Percentiles rank a stretch among this genome's conserved stretches.
phyloP scores from a whole-genome alignment of 2,329 filamentous ascomycete species.

The Phialocephala sp. region DNA sequence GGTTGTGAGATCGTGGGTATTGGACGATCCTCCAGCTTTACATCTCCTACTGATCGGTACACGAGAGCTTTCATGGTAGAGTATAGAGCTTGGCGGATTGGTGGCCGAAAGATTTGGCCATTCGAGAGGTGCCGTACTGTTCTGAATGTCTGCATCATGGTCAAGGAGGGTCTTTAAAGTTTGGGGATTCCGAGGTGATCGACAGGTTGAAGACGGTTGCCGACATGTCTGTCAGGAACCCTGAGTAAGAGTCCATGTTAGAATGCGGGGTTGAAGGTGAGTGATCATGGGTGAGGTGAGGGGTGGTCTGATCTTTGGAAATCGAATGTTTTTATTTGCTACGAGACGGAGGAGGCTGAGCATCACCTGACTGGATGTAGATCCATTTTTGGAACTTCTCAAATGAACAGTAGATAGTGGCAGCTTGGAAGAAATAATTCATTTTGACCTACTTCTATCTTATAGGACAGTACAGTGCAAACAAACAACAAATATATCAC shows the following conservation, averaged over 20 bases:
- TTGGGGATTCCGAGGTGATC: background rate
- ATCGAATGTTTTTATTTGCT: background rate
- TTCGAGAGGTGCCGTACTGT: conserved; percentile 26
- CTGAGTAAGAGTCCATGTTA: background rate
- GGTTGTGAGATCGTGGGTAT: conserved; percentile 48
- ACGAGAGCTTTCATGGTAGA: conserved; percentile 74
- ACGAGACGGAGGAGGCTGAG: conserved; percentile 8
- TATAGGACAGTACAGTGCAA: too few relatives aligned
- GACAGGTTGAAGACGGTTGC: background rate
- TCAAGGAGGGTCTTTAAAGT: background rate
- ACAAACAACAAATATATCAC: too few relatives aligned
- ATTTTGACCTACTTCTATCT: too few relatives aligned
- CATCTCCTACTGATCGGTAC: conserved; percentile 81
- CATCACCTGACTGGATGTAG: background rate
- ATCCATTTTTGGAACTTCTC: background rate
- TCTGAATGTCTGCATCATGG: conserved; percentile 17
- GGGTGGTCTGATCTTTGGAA: conserved; percentile 11
- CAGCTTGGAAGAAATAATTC: too few relatives aligned
- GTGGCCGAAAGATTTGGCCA: conserved; percentile 17
- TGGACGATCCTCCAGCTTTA: conserved; percentile 62
- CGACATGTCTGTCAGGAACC: background rate
- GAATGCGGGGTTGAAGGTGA: conserved; percentile 5
- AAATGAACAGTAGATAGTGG: too few relatives aligned
- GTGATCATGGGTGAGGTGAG: conserved; percentile 4
- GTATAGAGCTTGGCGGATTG: conserved; percentile 22